A percentile compares a stretch with the other conserved stretches of the same genome.
phyloP scores from a whole-genome alignment of 306 rosid genomes.

The Cucumis cinereus region DNA sequence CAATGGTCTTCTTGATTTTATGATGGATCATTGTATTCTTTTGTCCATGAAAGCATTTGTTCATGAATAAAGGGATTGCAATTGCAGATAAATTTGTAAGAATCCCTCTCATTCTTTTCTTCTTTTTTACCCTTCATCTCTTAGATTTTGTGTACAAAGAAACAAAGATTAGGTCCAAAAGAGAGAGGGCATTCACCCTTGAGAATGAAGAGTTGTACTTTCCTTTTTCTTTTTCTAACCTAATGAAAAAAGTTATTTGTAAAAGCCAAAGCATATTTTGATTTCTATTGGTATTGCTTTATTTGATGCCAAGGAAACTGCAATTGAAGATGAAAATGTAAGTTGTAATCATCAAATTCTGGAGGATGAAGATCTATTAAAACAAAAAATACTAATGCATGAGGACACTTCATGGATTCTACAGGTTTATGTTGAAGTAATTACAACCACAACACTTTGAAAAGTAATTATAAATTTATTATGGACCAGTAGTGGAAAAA shows the following conservation, averaged over 20 bases:
- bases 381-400: background rate
- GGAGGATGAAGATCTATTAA: background rate
- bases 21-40: conserved; percentile 18
- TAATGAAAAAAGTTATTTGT: background rate
- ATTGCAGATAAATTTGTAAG: conserved; percentile 19
- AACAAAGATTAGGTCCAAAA: background rate
- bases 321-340: background rate
- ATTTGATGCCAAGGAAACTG: background rate
- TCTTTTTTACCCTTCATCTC: background rate
- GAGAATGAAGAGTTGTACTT: background rate
- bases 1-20: conserved; percentile 49
- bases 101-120: conserved; percentile 12
- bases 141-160: background rate
- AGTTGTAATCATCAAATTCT: background rate
- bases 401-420: background rate
- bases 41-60: conserved; percentile 18
- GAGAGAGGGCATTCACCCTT: background rate
- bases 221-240: background rate
- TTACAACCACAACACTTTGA: too few relatives aligned
- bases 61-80: conserved; percentile 23
- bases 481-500: too few relatives aligned
- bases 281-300: background rate
- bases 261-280: background rate
- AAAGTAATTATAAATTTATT: too few relatives aligned
- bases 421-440: background rate